Percentiles rank a stretch among this genome's conserved stretches.
Evolutionary conservation across 164 flowering plant genomes (phyloP).

Genomic region (Amborella trichopoda): DNA sequence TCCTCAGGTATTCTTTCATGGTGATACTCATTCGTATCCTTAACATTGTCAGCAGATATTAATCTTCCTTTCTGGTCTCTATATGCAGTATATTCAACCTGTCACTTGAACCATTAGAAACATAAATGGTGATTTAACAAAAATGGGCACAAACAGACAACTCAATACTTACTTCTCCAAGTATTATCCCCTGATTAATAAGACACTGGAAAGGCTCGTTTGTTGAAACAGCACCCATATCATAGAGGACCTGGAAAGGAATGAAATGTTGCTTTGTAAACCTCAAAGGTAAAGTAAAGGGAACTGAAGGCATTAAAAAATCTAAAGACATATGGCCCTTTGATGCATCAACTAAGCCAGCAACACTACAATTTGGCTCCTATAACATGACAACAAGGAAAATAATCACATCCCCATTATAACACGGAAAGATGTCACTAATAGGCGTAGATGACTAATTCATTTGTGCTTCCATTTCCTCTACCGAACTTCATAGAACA

Average conservation of each 20-base stretch:
- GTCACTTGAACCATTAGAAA: constrained; percentile 21
- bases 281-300: no score
- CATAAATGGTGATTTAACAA: neutral
- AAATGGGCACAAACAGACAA: constrained; percentile 1
- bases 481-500: no score
- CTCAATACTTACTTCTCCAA: constrained; percentile 78
- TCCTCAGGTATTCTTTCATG: constrained; percentile 71
- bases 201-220: constrained; percentile 97
- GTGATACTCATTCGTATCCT: constrained; percentile 18
- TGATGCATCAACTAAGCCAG: no score
- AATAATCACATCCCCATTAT: no score
- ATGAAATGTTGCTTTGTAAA: no score
- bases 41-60: constrained; percentile 56
- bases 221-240: constrained; percentile 86
- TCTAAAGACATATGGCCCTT: no score
- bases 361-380: no score
- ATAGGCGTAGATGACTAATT: no score
- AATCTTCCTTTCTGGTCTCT: constrained; percentile 54
- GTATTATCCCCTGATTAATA: constrained; percentile 95
- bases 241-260: constrained; percentile 77
- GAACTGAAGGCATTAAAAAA: neutral
- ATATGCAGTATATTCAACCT: constrained; percentile 78
- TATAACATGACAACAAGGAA: no score
- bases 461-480: no score
- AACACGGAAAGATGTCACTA: no score